phyloP scores from a whole-genome alignment of 2,329 filamentous ascomycete species.

The Lachnellula subtilissima region DNA sequence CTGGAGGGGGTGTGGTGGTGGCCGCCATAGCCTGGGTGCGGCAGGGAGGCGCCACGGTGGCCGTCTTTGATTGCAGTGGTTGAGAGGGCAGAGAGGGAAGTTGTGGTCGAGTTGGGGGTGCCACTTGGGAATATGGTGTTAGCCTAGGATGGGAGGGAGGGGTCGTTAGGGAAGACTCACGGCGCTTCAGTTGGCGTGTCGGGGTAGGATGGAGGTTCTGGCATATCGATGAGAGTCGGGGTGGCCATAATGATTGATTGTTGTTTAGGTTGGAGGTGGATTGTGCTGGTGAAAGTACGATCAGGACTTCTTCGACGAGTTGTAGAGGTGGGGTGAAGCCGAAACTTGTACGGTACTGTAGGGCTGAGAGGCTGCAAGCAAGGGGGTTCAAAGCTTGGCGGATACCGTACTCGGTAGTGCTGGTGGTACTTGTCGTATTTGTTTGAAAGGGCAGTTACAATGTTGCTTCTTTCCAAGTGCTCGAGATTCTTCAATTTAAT shows the following conservation, averaged over 20 bases:
- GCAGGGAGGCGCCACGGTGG: constrained; percentile 73
- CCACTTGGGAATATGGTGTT: constrained; percentile 51
- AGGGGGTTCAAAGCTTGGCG: too few species aligned
- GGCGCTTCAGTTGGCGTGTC: constrained; percentile 87
- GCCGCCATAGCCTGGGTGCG: constrained; percentile 51
- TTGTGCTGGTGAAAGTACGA: not conserved
- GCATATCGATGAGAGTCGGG: constrained; percentile 72
- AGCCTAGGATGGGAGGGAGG: constrained; percentile 12
- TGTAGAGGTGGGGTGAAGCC: not conserved
- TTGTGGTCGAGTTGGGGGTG: constrained; percentile 88
- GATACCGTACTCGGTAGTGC: too few species aligned
- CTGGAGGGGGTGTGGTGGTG: constrained; percentile 57
- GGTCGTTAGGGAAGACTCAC: constrained; percentile 48
- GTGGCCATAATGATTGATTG: constrained; percentile 18
- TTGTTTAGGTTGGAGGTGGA: not conserved
- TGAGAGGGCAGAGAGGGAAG: constrained; percentile 84
- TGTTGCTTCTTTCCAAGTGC: too few species aligned
- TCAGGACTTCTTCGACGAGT: not conserved
- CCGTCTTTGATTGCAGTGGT: constrained; percentile 97
- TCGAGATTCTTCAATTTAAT: too few species aligned
- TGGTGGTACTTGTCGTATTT: too few species aligned
- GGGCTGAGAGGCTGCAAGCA: too few species aligned
- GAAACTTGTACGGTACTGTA: too few species aligned
- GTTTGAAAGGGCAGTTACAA: too few species aligned
- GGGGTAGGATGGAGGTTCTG: constrained; percentile 74